A percentile compares a stretch with the other conserved stretches of the same genome.
phyloP scores from a whole-genome alignment of 2,329 filamentous ascomycete species.

The Fusarium sp. region DNA sequence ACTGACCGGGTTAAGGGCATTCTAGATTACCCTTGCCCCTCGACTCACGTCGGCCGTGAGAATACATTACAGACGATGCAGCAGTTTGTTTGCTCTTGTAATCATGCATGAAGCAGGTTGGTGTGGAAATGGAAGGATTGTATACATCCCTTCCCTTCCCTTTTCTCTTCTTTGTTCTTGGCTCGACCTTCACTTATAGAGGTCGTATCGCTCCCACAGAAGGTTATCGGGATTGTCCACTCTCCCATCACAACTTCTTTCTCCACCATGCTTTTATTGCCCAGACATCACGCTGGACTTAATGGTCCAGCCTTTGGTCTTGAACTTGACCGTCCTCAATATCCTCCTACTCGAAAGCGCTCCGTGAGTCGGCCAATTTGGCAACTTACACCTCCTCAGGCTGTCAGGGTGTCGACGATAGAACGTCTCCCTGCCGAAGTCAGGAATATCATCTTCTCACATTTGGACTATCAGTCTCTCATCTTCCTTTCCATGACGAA shows the following conservation, averaged over 20 bases:
- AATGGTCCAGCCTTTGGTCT: slow-evolving; percentile 15
- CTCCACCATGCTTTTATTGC: slow-evolving; percentile 47
- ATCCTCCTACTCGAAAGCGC: slow-evolving; percentile 13
- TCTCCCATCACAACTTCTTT: background rate
- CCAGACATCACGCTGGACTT: slow-evolving; percentile 36
- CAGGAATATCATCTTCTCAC: slow-evolving; percentile 49
- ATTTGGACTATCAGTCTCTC: slow-evolving; percentile 56
- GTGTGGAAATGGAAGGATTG: background rate
- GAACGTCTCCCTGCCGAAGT: slow-evolving; percentile 51
- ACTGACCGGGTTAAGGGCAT: slow-evolving; percentile 37
- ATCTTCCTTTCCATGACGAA: slow-evolving; percentile 54
- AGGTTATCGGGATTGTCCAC: slow-evolving; percentile 41
- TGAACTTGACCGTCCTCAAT: slow-evolving; percentile 27
- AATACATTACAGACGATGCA: slow-evolving; percentile 11
- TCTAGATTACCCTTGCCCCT: slow-evolving; percentile 31
- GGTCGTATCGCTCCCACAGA: slow-evolving; percentile 38
- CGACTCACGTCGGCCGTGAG: slow-evolving; percentile 24
- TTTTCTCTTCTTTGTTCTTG: slow-evolving; percentile 8
- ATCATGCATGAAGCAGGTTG: slow-evolving; percentile 18
- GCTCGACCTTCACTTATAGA: slow-evolving; percentile 37
- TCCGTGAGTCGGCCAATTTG: slow-evolving; percentile 18
- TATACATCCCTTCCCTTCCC: slow-evolving; percentile 1
- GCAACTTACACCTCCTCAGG: slow-evolving; percentile 16
- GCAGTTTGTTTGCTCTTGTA: slow-evolving; percentile 32
- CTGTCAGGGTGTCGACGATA: slow-evolving; percentile 42